These are phyloP conservation scores for Fusarium denticulatum DNA, from an alignment of 2,329 filamentous ascomycete genomes.

Conservation along the genomic window DNA sequence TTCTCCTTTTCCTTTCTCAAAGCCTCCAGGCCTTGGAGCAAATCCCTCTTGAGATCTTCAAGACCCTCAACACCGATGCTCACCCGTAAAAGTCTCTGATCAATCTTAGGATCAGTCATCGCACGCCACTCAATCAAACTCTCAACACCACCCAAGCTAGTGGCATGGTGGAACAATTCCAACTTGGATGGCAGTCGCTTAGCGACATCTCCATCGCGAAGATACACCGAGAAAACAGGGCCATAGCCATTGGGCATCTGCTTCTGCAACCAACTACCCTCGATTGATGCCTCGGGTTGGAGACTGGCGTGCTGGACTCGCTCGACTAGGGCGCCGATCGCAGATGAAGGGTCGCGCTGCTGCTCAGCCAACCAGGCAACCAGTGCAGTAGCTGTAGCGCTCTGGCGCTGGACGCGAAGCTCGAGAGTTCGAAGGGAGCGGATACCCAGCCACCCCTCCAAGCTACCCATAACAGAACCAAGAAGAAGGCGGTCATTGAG, in stretches of 20 bases:
- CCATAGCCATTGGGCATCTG: slow-evolving; percentile 96
- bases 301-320: slow-evolving; percentile 81
- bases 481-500: slow-evolving; percentile 77
- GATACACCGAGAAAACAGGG: slow-evolving; percentile 82
- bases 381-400: slow-evolving; percentile 72
- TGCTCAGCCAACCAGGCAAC: slow-evolving; percentile 75
- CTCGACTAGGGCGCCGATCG: slow-evolving; percentile 64
- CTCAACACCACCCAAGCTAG: slow-evolving; percentile 92
- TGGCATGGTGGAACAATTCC: slow-evolving; percentile 90
- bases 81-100: slow-evolving; percentile 77
- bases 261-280: slow-evolving; percentile 75
- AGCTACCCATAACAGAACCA: slow-evolving; percentile 84
- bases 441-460: slow-evolving; percentile 93
- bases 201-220: slow-evolving; percentile 70
- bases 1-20: slow-evolving; percentile 47
- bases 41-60: slow-evolving; percentile 83
- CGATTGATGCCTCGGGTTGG: slow-evolving; percentile 69
- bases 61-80: slow-evolving; percentile 89
- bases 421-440: slow-evolving; percentile 87
- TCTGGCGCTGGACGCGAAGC: slow-evolving; percentile 82
- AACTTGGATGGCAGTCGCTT: slow-evolving; percentile 79
- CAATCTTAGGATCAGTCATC: slow-evolving; percentile 82
- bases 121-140: slow-evolving; percentile 95
- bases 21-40: slow-evolving; percentile 72
- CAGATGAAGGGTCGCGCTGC: slow-evolving; percentile 51